Evolutionary conservation across 768 basidiomycete species (phyloP).

Genomic region (Tricholoma matsutake): DNA sequence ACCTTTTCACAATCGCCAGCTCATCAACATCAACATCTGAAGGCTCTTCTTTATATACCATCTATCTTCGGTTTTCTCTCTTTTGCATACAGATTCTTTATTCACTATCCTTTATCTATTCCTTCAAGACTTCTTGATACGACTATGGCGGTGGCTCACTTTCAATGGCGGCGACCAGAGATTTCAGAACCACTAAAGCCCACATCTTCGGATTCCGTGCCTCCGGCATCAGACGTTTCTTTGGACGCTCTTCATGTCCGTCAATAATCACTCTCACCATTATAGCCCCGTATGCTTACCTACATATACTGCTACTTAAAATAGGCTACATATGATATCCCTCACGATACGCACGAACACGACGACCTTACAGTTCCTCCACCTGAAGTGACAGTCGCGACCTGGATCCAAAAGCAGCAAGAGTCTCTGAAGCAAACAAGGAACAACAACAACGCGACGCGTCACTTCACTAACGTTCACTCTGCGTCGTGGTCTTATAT

Average conservation of each 20-base stretch:
- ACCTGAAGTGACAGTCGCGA: slow-evolving; percentile 25
- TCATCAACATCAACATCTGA: slow-evolving; percentile 16
- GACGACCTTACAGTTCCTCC: slow-evolving; percentile 1
- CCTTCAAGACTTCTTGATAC: slow-evolving; percentile 38
- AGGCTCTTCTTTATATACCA: slow-evolving; percentile 33
- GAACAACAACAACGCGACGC: slow-evolving; percentile 59
- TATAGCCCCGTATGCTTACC: slow-evolving; percentile 31
- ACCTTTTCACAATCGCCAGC: slow-evolving; percentile 12
- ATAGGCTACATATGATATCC: slow-evolving; percentile 28
- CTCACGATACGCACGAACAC: slow-evolving; percentile 27
- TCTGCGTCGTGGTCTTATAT: slow-evolving; percentile 38
- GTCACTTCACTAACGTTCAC: slow-evolving; percentile 46
- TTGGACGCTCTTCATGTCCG: slow-evolving; percentile 44
- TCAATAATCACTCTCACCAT: slow-evolving; percentile 39
- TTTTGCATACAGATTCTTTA: slow-evolving; percentile 44
- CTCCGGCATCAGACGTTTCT: slow-evolving; percentile 28
- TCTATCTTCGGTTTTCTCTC: slow-evolving; percentile 43
- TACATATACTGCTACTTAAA: slow-evolving; percentile 35
- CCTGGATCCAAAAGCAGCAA: slow-evolving; percentile 21
- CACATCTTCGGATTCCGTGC: slow-evolving; percentile 10
- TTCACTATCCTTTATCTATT: slow-evolving; percentile 48
- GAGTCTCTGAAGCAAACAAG: slow-evolving; percentile 23
- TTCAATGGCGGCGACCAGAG: slow-evolving; percentile 15
- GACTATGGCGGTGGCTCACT: slow-evolving; percentile 19
- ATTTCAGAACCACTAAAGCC: slow-evolving; percentile 12